Conservation (phyloP, 2,329 filamentous ascomycete species). For the Lachnellula arida region DNA sequence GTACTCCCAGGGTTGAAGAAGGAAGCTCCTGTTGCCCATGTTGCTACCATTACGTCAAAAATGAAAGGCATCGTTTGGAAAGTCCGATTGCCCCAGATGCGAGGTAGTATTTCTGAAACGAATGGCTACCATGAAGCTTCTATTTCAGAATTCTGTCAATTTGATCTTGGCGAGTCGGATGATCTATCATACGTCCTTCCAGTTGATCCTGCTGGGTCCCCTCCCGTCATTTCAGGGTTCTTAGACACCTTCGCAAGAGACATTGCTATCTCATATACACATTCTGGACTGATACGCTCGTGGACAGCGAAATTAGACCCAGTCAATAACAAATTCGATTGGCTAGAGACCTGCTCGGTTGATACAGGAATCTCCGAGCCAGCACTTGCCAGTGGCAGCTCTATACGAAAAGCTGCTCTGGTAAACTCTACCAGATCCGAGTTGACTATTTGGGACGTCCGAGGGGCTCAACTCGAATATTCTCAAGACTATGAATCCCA, state of each 20-base stretch:
- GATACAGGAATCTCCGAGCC: constrained; percentile 72
- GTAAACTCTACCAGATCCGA: constrained; percentile 69
- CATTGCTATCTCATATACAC: constrained; percentile 79
- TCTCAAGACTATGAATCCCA: constrained; percentile 67
- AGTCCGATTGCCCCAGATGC: constrained; percentile 53
- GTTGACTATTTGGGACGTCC: constrained; percentile 87
- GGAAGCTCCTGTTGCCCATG: constrained; percentile 53
- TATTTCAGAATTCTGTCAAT: constrained; percentile 64
- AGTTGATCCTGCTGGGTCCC: constrained; percentile 78
- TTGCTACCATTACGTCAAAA: constrained; percentile 78
- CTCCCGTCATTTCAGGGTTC: constrained; percentile 67
- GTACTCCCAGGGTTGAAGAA: constrained; percentile 61
- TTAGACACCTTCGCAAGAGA: constrained; percentile 83
- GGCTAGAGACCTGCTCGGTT: constrained; percentile 76
- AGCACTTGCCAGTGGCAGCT: constrained; percentile 78
- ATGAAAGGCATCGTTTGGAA: constrained; percentile 81
- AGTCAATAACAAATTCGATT: constrained; percentile 60
- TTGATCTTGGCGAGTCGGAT: constrained; percentile 59
- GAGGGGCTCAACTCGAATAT: constrained; percentile 76
- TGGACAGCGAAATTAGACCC: constrained; percentile 76
- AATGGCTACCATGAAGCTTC: constrained; percentile 36
- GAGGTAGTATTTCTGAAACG: constrained; percentile 25
- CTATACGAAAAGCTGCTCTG: constrained; percentile 79
- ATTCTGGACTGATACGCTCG: constrained; percentile 68
- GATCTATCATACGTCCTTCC: constrained; percentile 66